Percentiles rank a stretch among this genome's conserved stretches.
Evolutionary conservation across 2,329 filamentous ascomycete species (phyloP).

Genomic region (Xylariales sp.): DNA sequence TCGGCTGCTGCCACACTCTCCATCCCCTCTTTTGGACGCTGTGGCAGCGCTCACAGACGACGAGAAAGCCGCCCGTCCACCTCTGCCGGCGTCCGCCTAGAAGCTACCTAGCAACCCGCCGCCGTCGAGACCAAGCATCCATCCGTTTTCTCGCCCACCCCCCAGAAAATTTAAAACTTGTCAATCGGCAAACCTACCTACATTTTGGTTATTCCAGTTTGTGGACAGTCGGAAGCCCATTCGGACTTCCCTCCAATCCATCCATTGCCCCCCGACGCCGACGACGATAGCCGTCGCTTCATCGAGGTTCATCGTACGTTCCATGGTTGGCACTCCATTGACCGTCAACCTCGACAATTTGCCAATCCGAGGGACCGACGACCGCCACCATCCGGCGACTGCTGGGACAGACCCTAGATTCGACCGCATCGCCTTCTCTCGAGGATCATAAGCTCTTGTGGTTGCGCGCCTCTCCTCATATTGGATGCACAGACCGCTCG

Average conservation of each 20-base stretch:
- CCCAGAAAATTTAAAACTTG: neutral
- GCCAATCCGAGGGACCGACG: neutral
- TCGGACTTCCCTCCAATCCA: too few relatives aligned
- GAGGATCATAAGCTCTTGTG: neutral
- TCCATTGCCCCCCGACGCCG: too few relatives aligned
- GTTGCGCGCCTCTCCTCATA: too few relatives aligned
- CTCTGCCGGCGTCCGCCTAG: neutral
- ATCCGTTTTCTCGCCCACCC: conserved; percentile 2
- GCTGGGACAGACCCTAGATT: neutral
- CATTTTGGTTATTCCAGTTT: neutral
- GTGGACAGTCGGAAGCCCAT: neutral
- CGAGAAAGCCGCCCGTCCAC: neutral
- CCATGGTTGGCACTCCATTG: neutral
- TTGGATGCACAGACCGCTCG: too few relatives aligned
- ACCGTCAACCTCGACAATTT: neutral
- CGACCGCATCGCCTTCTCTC: neutral
- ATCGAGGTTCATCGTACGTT: neutral
- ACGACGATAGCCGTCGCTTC: neutral
- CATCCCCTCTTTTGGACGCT: conserved; percentile 3
- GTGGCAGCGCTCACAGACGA: conserved; percentile 2
- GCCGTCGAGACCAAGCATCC: neutral
- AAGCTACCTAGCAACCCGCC: conserved; percentile 4
- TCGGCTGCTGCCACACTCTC: conserved; percentile 1
- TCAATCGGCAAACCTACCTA: neutral
- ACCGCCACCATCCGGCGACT: neutral